These are phyloP conservation scores for Hyaloperonospora arabidopsidis DNA, from an alignment of 352 stramenopile species.

Conservation along the genomic window DNA sequence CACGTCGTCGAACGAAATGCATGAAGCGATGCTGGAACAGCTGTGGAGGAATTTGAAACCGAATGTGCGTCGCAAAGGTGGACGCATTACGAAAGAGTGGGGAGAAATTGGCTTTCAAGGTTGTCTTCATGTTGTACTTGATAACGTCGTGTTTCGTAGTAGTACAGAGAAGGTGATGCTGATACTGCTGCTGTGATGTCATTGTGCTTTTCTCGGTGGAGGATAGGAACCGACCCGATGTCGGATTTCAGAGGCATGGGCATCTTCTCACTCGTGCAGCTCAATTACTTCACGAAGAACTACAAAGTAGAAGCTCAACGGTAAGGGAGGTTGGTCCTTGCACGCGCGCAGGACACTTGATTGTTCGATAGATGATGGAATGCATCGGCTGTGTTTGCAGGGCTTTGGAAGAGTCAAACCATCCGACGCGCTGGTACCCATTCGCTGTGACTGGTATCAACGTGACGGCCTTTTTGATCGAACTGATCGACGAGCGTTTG, in stretches of 20 bases:
- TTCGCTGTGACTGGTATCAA: constrained; percentile 85
- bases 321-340: constrained; percentile 23
- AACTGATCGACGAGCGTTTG: constrained; percentile 64
- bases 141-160: no score
- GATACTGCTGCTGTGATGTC: no score
- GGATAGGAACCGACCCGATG: constrained; percentile 60
- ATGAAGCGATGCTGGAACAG: constrained; percentile 78
- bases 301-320: constrained; percentile 67
- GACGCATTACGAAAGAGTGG: constrained; percentile 83
- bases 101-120: constrained; percentile 84
- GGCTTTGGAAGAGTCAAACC: constrained; percentile 71
- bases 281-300: constrained; percentile 65
- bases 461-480: constrained; percentile 73
- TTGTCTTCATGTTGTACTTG: constrained; percentile 6
- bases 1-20: constrained; percentile 46
- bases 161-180: no score
- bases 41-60: constrained; percentile 78
- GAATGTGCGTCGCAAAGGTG: constrained; percentile 57
- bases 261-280: constrained; percentile 63
- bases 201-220: no score
- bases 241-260: constrained; percentile 84
- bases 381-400: constrained; percentile 21
- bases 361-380: background rate
- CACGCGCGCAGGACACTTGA: background rate
- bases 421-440: constrained; percentile 79